These are phyloP conservation scores for Astragalus membranaceus DNA, from an alignment of 306 rosid genomes.

Conservation along the genomic window DNA sequence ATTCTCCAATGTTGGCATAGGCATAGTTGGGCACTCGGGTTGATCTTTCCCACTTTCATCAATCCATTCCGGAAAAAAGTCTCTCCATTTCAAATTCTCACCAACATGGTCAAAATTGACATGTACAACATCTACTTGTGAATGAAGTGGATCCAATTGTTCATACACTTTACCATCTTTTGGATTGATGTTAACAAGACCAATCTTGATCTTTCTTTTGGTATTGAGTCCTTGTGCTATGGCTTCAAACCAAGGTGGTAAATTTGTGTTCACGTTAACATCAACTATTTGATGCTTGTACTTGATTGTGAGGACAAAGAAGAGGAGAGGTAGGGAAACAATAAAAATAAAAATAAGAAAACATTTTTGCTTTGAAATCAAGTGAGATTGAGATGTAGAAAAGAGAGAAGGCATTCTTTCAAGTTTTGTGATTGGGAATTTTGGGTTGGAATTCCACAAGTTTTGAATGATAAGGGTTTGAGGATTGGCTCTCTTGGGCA, in stretches of 20 bases:
- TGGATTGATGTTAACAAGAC: constrained; percentile 42
- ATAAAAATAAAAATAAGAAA: neutral
- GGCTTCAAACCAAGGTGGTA: constrained; percentile 29
- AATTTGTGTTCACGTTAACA: neutral
- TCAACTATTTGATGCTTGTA: neutral
- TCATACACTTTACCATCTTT: neutral
- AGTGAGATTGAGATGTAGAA: neutral
- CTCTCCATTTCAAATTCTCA: constrained; percentile 39
- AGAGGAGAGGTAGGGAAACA: neutral
- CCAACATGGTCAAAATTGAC: constrained; percentile 30
- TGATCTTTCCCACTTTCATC: constrained; percentile 35
- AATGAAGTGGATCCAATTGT: neutral
- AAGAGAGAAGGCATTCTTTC: constrained; percentile 30
- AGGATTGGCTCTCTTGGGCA: neutral
- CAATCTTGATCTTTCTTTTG: constrained; percentile 33
- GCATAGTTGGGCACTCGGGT: constrained; percentile 55
- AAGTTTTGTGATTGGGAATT: neutral
- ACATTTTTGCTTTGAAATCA: neutral
- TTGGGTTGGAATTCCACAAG: neutral
- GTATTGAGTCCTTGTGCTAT: constrained; percentile 14
- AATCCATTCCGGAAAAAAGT: constrained; percentile 60
- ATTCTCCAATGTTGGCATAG: constrained; percentile 35
- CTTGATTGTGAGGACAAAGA: neutral
- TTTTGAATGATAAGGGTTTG: neutral
- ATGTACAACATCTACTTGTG: constrained; percentile 5